Evolutionary conservation across 306 rosid species (phyloP), one percentile per base, ranked within the genome.

Genomic region (Vachellia collinsii): DNA sequence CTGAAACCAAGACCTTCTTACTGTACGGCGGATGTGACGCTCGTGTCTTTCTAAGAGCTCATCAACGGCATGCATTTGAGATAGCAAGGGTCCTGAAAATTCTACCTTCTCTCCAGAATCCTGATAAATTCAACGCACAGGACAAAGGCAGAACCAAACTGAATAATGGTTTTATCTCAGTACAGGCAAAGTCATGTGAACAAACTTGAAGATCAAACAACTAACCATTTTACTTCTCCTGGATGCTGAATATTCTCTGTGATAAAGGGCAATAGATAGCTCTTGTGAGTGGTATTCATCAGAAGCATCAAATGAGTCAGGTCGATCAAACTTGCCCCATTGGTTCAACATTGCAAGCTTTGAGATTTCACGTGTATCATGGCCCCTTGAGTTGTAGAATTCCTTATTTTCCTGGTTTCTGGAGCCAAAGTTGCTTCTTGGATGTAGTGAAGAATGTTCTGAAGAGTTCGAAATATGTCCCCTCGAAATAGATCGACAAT

Each of bases 201-300:
- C 50, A 9, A 17, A 43, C 54, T 59, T 23, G 37, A 25, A 59
- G 8, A 22, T 23, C 69, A 81, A 43, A 43, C 8, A 75, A 87
- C 93, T 90, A 80, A 96, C 99, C 92, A 82, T 75, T 79, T 89
- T 88, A 74, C 92, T 90, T 88, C 93, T 93, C 83, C 85, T 90
- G 61, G 94, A 86, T 47, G 88, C 83, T 83, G 89, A 84, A 83
- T 86, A 97, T 76, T 93, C 94, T 85, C 83, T 89, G 48, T 81
- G 87, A 86, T 92, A 93, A 82, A 88, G 90, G 25, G 91, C 89
- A 80, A 84, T 38, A 0, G 99, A 88, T 46, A 95, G 85, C 73
- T 93, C 99, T 84, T 91, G 98, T 0, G 99, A 95, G 79, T 93
- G 97, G 82, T 93, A 95, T 73, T 84, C 98, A 41, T 95, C 99